Evolutionary conservation across 2,329 filamentous ascomycete genomes (phyloP), one percentile per base, ranked within the genome.

Genomic region (Fusarium sacchari): DNA sequence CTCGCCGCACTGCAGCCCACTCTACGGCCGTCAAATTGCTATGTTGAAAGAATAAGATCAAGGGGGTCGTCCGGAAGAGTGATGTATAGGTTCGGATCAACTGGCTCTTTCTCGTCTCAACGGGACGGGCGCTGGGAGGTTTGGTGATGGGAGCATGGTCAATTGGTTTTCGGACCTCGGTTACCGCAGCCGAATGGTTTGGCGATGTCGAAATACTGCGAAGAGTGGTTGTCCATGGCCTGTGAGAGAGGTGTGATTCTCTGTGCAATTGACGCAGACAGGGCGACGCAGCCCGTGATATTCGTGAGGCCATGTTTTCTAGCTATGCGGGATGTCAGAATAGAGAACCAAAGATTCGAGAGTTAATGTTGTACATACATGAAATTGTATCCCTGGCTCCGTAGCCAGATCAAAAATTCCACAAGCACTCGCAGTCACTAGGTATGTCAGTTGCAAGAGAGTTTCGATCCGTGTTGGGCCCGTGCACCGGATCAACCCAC

Each of bases 51-150:
- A 98, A 88, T 67, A 98, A 88, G 76, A 97, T 92, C 69, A 98
- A 83, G 44, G 95, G 95, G 17, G 94, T 92, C 28, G 94, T 94
- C 67, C 94, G 94, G 66, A 98, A 90, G 69, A 97, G 86, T 52
- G 95, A 96, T 58, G 95, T 94, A 84, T 98, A 98, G 77, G 93
- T 91, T 65, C 95, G 91, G 66, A 91, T 87, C 67, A 98, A 88
- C 83, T 99, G 96, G 22, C 95, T 92, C 85, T 98, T 97, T 81
- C 96, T 93, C 79, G 92, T 92, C 80, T 97, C 93, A 52, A 95
- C 90, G 26, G 92, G 93, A 80, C 96, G 94, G 81, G 97, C 93
- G 61, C 94, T 97, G 8, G 94, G 94, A 6, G 95, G 96, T 82
- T 98, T 95, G 2, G 91, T 92, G 0, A 91, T 89, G 84, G 88